Evolutionary conservation across 495 filamentous ascomycete genomes (phyloP), one percentile per base, ranked within the genome.

Genomic region (Immersiella caudata): DNA sequence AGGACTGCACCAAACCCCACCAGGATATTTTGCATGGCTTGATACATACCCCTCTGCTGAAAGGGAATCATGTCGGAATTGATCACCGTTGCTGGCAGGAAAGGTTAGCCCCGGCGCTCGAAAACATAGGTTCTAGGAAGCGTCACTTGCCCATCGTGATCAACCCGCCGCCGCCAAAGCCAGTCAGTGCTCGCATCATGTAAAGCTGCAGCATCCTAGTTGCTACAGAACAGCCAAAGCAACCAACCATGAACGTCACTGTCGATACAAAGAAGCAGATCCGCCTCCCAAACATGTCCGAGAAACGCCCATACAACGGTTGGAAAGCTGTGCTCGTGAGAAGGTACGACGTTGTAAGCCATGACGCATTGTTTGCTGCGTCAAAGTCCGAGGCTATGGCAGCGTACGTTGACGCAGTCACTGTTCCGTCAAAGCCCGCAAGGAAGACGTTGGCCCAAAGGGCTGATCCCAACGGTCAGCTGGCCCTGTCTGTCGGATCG

Each of bases 261-360:
- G 79, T 83, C 0, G 81, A 81, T 7, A 81, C 74, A 55, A 85
- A 82, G 70, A 85, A 84, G 68, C 82, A 84, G 4, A 77, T 78
- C 0, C 83, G 74, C 1, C 86, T 79, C 2, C 87, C 87, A 51
- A 86, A 85, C 61, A 86, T 79, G 65, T 87, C 79, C 0, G 83
- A 82, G 12, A 85, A 73, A 0, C 83, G 79, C 7, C 79, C 79
- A 33, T 80, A 81, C 24, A 81, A 61, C 20, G 79, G 79, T 61
- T 83, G 82, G 69, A 90, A 91, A 64, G 88, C 87, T 4, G 88
- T 90, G 72, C 90, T 91, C 0, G 89, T 88, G 65, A 94, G 89
- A 20, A 93, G 76, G 26, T 89, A 89, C 3, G 89, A 91, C 2
- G 89, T 93, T 8, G 89, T 91, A 1, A 90, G 85, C 90, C 90